Evolutionary conservation across 495 filamentous ascomycete genomes (phyloP).

Genomic region (Saxophila tyrrhenica): DNA sequence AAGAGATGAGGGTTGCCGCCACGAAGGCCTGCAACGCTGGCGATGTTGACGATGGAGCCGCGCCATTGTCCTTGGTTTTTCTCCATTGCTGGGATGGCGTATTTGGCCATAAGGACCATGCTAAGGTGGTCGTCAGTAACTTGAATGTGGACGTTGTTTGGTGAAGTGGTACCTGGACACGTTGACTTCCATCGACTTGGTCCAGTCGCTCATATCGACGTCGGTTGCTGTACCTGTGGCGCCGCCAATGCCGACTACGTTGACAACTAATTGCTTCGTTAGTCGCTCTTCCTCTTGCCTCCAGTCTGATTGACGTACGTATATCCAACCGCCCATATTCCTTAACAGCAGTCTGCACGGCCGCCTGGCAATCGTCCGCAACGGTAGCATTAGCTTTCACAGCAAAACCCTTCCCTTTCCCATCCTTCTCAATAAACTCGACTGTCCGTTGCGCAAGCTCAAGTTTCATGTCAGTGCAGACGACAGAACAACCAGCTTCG

Average conservation of each 20-base stretch:
- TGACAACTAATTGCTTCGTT: conserved; percentile 19
- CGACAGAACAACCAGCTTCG: conserved; percentile 41
- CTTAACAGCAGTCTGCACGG: conserved; percentile 31
- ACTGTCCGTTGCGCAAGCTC: conserved; percentile 39
- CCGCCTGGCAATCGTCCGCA: conserved; percentile 34
- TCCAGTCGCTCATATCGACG: conserved; percentile 44
- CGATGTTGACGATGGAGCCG: conserved; percentile 48
- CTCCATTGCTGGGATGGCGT: conserved; percentile 43
- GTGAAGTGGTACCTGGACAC: conserved; percentile 29
- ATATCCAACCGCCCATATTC: conserved; percentile 43
- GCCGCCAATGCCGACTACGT: conserved; percentile 47
- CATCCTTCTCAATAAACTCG: conserved; percentile 32
- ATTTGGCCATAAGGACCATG: conserved; percentile 48
- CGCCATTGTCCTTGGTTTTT: conserved; percentile 31
- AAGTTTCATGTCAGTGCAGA: conserved; percentile 42
- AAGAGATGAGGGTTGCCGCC: conserved; percentile 48
- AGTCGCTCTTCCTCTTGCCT: neutral
- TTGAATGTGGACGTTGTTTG: neutral
- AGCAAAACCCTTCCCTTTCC: conserved; percentile 29
- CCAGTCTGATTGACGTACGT: conserved; percentile 22
- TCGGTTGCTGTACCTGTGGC: conserved; percentile 42
- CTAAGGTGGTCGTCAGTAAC: conserved; percentile 1
- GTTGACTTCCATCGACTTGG: conserved; percentile 43
- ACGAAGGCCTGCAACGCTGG: conserved; percentile 43
- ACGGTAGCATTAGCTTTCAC: conserved; percentile 40